phyloP scores from a whole-genome alignment of 176 grass and related monocot species.

The Ensete ventricosum region DNA sequence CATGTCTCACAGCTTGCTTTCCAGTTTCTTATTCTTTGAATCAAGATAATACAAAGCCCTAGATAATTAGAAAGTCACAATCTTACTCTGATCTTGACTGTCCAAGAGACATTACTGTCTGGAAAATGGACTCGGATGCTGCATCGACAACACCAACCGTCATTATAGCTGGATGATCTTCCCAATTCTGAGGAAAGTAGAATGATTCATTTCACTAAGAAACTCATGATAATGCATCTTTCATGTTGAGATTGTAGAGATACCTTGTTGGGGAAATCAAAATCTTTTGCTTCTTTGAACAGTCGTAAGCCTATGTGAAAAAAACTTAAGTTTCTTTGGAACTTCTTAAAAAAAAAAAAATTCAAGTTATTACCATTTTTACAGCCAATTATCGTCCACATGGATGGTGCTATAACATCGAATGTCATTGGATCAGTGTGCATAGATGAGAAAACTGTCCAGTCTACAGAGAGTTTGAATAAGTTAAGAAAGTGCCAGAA shows the following conservation, averaged over 20 bases:
- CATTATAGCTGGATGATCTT: conserved; percentile 98
- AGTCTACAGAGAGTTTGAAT: conserved; percentile 44
- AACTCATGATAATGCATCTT: background rate
- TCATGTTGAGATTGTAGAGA: background rate
- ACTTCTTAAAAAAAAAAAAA: conserved; percentile 17
- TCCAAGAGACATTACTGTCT: conserved; percentile 88
- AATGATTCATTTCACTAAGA: conserved; percentile 20
- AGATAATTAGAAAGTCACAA: background rate
- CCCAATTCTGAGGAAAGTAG: conserved; percentile 62
- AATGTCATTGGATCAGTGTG: conserved; percentile 77
- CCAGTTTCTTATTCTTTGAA: background rate
- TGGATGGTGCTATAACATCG: conserved; percentile 89
- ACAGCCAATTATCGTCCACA: conserved; percentile 93
- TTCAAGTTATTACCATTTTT: conserved; percentile 51
- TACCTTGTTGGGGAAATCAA: conserved; percentile 40
- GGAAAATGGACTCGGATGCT: conserved; percentile 73
- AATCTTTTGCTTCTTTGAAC: conserved; percentile 88
- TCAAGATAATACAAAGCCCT: background rate
- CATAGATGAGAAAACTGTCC: conserved; percentile 76
- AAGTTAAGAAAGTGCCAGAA: background rate
- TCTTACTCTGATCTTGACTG: conserved; percentile 95
- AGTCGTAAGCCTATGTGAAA: conserved; percentile 55
- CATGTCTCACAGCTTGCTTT: background rate
- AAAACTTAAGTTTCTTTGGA: conserved; percentile 12
- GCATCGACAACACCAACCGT: conserved; percentile 90